Evolutionary conservation across 2,329 filamentous ascomycete species (phyloP).

Genomic region (Xylariaceae sp.): DNA sequence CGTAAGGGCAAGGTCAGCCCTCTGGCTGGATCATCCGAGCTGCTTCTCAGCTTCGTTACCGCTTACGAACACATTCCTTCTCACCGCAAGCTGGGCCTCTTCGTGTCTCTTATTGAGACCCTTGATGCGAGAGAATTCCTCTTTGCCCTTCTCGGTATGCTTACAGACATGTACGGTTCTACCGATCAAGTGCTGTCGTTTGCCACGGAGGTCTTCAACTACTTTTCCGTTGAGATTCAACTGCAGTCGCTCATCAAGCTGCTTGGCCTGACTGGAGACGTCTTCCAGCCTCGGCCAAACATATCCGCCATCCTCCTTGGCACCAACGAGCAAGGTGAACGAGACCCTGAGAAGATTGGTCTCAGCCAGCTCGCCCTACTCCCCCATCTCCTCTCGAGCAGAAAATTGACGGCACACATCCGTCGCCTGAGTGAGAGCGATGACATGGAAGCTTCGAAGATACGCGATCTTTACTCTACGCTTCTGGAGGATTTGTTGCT

Average conservation of each 20-base stretch:
- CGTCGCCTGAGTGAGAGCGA: conserved; percentile 53
- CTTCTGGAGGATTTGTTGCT: conserved; percentile 61
- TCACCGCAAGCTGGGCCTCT: conserved; percentile 76
- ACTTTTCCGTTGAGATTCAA: conserved; percentile 70
- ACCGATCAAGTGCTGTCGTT: conserved; percentile 71
- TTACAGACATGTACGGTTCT: conserved; percentile 83
- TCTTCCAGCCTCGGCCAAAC: conserved; percentile 67
- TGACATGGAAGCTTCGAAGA: conserved; percentile 60
- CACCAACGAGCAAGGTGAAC: conserved; percentile 42
- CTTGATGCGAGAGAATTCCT: conserved; percentile 82
- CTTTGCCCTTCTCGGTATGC: conserved; percentile 80
- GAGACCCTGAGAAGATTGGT: conserved; percentile 47
- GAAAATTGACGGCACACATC: conserved; percentile 52
- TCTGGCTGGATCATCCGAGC: conserved; percentile 76
- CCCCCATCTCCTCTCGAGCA: conserved; percentile 53
- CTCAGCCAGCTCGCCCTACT: conserved; percentile 52
- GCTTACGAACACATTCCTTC: conserved; percentile 94
- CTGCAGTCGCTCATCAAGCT: conserved; percentile 73
- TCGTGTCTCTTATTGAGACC: conserved; percentile 77
- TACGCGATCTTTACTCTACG: conserved; percentile 63
- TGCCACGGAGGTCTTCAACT: conserved; percentile 64
- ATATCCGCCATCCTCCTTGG: conserved; percentile 70
- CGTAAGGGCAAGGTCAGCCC: conserved; percentile 72
- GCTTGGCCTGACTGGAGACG: conserved; percentile 67
- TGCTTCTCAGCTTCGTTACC: conserved; percentile 91